These are phyloP conservation scores for Wallacemonas sp. DNA, from an alignment of 208 protist species.

Conservation along the genomic window DNA sequence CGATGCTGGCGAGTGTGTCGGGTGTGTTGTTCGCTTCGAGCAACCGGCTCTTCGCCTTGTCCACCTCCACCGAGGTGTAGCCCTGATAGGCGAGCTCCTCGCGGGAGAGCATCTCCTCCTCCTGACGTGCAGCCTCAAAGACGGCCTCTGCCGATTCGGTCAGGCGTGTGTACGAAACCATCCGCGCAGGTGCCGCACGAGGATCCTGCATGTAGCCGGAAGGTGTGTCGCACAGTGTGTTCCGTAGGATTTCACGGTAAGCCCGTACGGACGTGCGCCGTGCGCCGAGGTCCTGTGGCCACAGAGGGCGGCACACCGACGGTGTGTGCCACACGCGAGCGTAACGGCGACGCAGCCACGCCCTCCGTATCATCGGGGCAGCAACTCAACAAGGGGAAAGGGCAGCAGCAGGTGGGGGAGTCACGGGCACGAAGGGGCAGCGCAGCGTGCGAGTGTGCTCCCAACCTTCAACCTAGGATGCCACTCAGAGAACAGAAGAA, in stretches of 20 bases:
- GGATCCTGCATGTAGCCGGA: slow-evolving; percentile 78
- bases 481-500: no score
- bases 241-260: slow-evolving; percentile 56
- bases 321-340: background rate
- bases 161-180: slow-evolving; percentile 41
- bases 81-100: slow-evolving; percentile 61
- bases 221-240: slow-evolving; percentile 68
- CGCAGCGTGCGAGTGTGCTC: no score
- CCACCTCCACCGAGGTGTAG: slow-evolving; percentile 60
- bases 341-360: background rate
- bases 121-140: slow-evolving; percentile 45
- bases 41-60: slow-evolving; percentile 39
- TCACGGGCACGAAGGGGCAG: no score
- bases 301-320: no score
- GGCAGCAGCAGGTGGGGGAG: no score
- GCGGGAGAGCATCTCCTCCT: slow-evolving; percentile 46
- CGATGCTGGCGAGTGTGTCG: slow-evolving; percentile 26
- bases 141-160: slow-evolving; percentile 23
- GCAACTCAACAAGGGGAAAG: no score
- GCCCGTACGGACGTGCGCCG: slow-evolving; percentile 8
- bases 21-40: slow-evolving; percentile 14
- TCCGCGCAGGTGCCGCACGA: slow-evolving; percentile 31
- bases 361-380: no score
- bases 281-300: no score
- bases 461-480: no score